phyloP scores from a whole-genome alignment of 2,329 filamentous ascomycete species.

The Diaporthe citriasiana region DNA sequence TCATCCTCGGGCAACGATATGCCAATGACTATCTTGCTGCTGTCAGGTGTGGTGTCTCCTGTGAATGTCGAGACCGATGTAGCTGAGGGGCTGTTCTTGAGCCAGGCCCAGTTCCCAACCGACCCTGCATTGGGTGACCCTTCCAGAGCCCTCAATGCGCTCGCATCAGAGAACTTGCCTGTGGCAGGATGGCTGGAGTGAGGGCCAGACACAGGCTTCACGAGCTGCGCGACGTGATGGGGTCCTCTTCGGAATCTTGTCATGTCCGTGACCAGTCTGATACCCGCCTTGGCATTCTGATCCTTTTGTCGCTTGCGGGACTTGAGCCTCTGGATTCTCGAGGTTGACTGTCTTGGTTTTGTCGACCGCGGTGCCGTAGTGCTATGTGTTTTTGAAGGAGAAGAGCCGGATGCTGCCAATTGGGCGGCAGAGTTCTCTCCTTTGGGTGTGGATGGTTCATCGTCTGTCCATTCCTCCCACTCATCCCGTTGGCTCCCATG shows the following conservation, averaged over 20 bases:
- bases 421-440: slow-evolving; percentile 50
- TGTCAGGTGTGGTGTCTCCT: slow-evolving; percentile 60
- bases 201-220: slow-evolving; percentile 44
- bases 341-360: slow-evolving; percentile 53
- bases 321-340: slow-evolving; percentile 63
- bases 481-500: slow-evolving; percentile 53
- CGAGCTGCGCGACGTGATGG: slow-evolving; percentile 54
- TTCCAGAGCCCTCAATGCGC: slow-evolving; percentile 71
- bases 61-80: neutral
- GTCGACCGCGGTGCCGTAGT: slow-evolving; percentile 46
- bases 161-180: slow-evolving; percentile 69
- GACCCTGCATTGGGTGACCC: slow-evolving; percentile 67
- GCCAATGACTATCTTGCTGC: slow-evolving; percentile 81
- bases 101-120: slow-evolving; percentile 71
- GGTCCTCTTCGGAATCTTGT: slow-evolving; percentile 61
- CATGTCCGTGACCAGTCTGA: slow-evolving; percentile 80
- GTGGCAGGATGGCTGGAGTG: slow-evolving; percentile 39
- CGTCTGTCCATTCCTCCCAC: slow-evolving; percentile 69
- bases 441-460: slow-evolving; percentile 57
- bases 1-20: slow-evolving; percentile 73
- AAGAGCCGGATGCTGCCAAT: slow-evolving; percentile 8
- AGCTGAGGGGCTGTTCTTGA: slow-evolving; percentile 57
- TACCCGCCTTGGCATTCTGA: slow-evolving; percentile 73
- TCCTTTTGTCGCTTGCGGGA: slow-evolving; percentile 73
- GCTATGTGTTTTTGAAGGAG: slow-evolving; percentile 17